Percentiles rank a stretch among this genome's conserved stretches.
Evolutionary conservation across 805 yeast species (phyloP).

Genomic region (Candida sonorensis): DNA sequence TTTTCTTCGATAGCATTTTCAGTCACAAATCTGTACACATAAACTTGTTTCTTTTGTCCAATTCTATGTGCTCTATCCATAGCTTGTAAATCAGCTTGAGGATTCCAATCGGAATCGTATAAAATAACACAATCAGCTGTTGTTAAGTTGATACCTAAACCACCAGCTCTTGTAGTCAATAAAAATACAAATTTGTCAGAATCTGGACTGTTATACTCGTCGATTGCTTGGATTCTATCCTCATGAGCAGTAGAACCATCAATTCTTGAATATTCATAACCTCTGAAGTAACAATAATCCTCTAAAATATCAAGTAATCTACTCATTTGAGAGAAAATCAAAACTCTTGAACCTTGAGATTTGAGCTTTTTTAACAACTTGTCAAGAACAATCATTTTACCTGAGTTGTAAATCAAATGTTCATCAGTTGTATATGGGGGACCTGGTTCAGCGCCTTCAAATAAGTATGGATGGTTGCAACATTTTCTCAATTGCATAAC

Average conservation of each 20-base stretch:
- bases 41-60: conserved; percentile 94
- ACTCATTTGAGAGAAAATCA: conserved; percentile 92
- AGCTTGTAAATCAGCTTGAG: conserved; percentile 96
- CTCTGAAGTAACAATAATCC: conserved; percentile 84
- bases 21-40: conserved; percentile 87
- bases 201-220: conserved; percentile 78
- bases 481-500: conserved; percentile 97
- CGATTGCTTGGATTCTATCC: conserved; percentile 87
- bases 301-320: conserved; percentile 83
- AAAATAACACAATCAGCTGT: conserved; percentile 86
- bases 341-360: conserved; percentile 77
- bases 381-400: conserved; percentile 85
- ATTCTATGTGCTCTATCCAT: conserved; percentile 98
- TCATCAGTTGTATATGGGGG: conserved; percentile 97
- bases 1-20: conserved; percentile 96
- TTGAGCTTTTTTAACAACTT: conserved; percentile 68
- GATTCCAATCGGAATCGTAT: conserved; percentile 96
- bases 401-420: conserved; percentile 83
- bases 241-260: conserved; percentile 94
- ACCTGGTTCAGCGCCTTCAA: conserved; percentile 99
- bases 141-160: conserved; percentile 88
- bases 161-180: conserved; percentile 94
- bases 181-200: conserved; percentile 79
- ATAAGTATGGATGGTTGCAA: conserved; percentile 93
- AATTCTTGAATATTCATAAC: conserved; percentile 80